Evolutionary conservation across 2,329 filamentous ascomycete species (phyloP).

Genomic region (Elsinoe necatrix): DNA sequence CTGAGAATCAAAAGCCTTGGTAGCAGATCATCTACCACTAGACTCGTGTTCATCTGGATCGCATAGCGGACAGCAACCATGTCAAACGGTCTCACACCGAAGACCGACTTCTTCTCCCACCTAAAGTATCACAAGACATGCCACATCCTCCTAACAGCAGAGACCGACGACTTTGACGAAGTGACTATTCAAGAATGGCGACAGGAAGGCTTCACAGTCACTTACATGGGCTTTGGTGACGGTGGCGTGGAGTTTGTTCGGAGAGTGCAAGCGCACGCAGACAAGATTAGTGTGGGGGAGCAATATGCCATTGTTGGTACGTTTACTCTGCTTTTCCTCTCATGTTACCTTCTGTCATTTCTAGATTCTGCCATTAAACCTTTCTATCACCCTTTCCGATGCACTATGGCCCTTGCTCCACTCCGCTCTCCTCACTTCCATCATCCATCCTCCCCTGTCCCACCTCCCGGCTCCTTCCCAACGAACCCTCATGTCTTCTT

Average conservation of each 20-base stretch:
- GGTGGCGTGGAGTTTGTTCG: constrained; percentile 41
- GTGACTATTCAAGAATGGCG: constrained; percentile 47
- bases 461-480: constrained; percentile 44
- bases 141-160: constrained; percentile 43
- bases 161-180: constrained; percentile 49
- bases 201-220: constrained; percentile 52
- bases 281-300: constrained; percentile 51
- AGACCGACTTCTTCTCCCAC: constrained; percentile 27
- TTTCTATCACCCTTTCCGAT: no score
- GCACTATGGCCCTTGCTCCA: no score
- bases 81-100: constrained; percentile 3
- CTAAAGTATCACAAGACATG: constrained; percentile 36
- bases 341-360: constrained; percentile 55
- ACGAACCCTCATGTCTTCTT: constrained; percentile 27
- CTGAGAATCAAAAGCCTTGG: not conserved
- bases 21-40: no score
- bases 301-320: constrained; percentile 56
- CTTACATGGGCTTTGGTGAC: constrained; percentile 47
- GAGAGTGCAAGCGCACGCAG: constrained; percentile 43
- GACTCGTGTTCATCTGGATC: no score
- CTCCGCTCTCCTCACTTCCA: no score
- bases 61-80: not conserved
- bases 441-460: constrained; percentile 35
- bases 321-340: constrained; percentile 44
- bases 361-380: constrained; percentile 46